Base-by-base conservation (phyloP, 23 red algal genomes). In the Gracilaria domingensis region DNA sequence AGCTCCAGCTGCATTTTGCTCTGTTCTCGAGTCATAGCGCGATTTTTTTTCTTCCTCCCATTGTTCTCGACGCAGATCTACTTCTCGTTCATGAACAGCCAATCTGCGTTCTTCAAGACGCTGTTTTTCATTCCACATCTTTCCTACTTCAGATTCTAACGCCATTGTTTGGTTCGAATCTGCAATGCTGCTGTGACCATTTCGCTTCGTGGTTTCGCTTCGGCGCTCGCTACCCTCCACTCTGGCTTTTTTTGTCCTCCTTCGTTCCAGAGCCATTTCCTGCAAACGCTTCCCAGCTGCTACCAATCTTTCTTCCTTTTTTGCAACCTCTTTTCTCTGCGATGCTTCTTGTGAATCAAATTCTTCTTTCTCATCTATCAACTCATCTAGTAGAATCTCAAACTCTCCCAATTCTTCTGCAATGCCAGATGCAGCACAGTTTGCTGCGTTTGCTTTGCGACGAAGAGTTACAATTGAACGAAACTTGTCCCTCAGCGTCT, bases 341-440 rank as follows among this genome's bases (percentile, higher is more conserved):
- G 25, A 8, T 1, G 4, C 28, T 47, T 83, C 26, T 21, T 21
- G 28, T 11, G 66, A 33, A 21, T 66, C 80, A 62, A 35, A 64
- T 13, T 83, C 80, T 35, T 67, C 80, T 66, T 65, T 83, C 0
- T 83, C 1, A 0, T 9, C 36, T 17, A 83, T 83, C n/a, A 83
- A 25, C 18, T 67, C 58, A 40, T 62, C 80, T 16, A 83, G 34
- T 4, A 83, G 56, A 45, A 25, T 21, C 17, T 83, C 26, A 20
- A 65, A 26, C 28, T 66, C 80, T 0, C 39, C 39, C 21, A 66
- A 7, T 38, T 60, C 29, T 45, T 62, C 57, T 14, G 80, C 28
- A 60, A 66, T 83, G 12, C 49, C 55, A 14, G 80, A 83, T 17
- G 80, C 33, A 18, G 54, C 56, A 21, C 4, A 32, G 61, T 60